Percentiles rank a stretch among this genome's conserved stretches.
phyloP scores from a whole-genome alignment of 768 basidiomycete genomes.

The Podaxis sp. region DNA sequence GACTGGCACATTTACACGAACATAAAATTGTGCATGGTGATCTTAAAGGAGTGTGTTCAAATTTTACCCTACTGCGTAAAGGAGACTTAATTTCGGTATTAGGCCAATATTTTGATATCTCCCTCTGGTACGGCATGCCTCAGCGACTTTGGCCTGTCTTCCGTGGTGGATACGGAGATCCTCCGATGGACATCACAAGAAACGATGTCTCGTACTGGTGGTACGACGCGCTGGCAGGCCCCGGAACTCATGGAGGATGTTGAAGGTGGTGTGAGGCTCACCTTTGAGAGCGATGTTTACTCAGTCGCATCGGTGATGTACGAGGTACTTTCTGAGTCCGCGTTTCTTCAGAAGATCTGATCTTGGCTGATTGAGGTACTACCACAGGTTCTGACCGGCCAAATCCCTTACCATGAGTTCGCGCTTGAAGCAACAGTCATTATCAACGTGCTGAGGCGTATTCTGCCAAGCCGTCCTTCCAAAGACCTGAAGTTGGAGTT shows the following conservation, averaged over 20 bases:
- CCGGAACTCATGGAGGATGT: slow-evolving; percentile 22
- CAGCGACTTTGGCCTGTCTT: slow-evolving; percentile 26
- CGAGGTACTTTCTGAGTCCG: slow-evolving; percentile 17
- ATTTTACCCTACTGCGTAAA: not conserved
- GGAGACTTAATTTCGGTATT: not conserved
- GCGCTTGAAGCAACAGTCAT: slow-evolving; percentile 23
- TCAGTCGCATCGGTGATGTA: slow-evolving; percentile 22
- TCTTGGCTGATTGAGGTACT: not conserved
- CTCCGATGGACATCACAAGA: slow-evolving; percentile 19
- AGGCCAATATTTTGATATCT: slow-evolving; percentile 28
- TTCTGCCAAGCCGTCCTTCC: slow-evolving; percentile 20
- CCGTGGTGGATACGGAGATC: slow-evolving; percentile 19
- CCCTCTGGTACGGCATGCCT: slow-evolving; percentile 20
- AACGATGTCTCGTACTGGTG: slow-evolving; percentile 16
- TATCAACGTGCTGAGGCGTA: slow-evolving; percentile 19
- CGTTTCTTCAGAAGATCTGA: not conserved
- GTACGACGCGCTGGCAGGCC: slow-evolving; percentile 23
- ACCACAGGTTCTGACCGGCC: slow-evolving; percentile 26
- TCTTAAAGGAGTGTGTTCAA: slow-evolving; percentile 21
- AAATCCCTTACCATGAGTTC: slow-evolving; percentile 26
- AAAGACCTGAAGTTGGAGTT: slow-evolving; percentile 16
- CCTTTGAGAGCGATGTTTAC: slow-evolving; percentile 22
- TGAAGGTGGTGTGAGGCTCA: slow-evolving; percentile 10
- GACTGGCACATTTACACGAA: slow-evolving; percentile 18
- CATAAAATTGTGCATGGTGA: slow-evolving; percentile 22